Evolutionary conservation across 176 grass and related monocot species (phyloP).

Genomic region (Bothriochloa decipiens): DNA sequence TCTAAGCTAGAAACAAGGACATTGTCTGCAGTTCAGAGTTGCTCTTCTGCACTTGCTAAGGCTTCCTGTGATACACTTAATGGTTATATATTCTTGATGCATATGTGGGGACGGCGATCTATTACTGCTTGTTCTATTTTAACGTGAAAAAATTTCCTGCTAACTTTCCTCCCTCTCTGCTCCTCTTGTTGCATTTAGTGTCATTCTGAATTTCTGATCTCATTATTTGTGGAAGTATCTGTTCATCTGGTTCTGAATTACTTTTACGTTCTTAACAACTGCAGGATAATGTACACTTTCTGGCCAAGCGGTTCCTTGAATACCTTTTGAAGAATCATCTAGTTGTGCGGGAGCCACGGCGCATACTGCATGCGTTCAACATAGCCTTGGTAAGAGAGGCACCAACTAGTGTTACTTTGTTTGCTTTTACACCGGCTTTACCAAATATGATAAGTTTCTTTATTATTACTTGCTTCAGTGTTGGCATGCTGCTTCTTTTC

Average conservation of each 20-base stretch:
- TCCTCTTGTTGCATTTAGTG: constrained; percentile 14
- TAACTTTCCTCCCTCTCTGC: constrained; percentile 1
- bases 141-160: not conserved
- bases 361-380: constrained; percentile 60
- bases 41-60: constrained; percentile 13
- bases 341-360: constrained; percentile 55
- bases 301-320: constrained; percentile 58
- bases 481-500: constrained; percentile 76
- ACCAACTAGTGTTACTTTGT: constrained; percentile 5
- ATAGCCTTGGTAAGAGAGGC: constrained; percentile 74
- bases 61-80: constrained; percentile 3
- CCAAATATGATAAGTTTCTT: constrained; percentile 30
- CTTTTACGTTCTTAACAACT: constrained; percentile 27
- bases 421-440: constrained; percentile 26
- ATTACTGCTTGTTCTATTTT: not conserved
- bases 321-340: constrained; percentile 82
- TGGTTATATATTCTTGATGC: constrained; percentile 4
- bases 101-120: not conserved
- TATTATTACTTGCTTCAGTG: constrained; percentile 61
- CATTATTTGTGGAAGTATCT: constrained; percentile 2
- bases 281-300: constrained; percentile 58
- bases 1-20: constrained; percentile 18
- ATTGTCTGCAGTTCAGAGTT: constrained; percentile 5
- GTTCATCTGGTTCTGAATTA: constrained; percentile 25
- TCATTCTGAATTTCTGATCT: not conserved